These are phyloP conservation scores for Delonix regia DNA, from an alignment of 306 rosid species.

Conservation along the genomic window DNA sequence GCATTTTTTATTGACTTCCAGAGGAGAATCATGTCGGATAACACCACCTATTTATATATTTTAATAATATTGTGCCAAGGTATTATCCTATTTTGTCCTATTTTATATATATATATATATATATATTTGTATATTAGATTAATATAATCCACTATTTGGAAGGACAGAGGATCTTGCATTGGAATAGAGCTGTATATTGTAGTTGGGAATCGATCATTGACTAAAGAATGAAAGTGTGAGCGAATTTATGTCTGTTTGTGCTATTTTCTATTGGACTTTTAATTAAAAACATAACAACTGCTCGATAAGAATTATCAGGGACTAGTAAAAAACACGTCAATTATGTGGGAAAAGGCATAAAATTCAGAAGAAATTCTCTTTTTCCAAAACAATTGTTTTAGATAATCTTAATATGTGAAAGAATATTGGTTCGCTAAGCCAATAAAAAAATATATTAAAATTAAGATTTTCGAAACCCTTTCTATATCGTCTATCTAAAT, in stretches of 20 bases:
- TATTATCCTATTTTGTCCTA: conserved; percentile 22
- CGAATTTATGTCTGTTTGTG: not conserved
- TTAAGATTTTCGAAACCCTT: too few species aligned
- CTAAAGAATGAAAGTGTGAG: not conserved
- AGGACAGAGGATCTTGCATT: not conserved
- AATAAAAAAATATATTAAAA: too few species aligned
- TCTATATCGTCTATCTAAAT: too few species aligned
- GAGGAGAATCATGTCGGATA: conserved; percentile 62
- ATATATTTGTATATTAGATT: not conserved
- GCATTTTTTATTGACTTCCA: conserved; percentile 40
- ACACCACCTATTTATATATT: conserved; percentile 10
- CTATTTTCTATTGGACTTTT: not conserved
- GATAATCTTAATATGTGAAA: too few species aligned
- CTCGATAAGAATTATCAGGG: not conserved
- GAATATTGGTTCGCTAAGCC: too few species aligned
- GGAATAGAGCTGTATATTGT: not conserved
- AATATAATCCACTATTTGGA: not conserved
- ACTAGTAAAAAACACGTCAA: not conserved
- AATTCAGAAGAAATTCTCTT: too few species aligned
- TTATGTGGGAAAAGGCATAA: not conserved
- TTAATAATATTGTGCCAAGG: conserved; percentile 21
- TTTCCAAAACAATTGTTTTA: too few species aligned
- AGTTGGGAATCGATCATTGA: not conserved
- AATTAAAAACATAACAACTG: not conserved
- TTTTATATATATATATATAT: not conserved